phyloP scores from a whole-genome alignment of 1,284 basidiomycete genomes.

The Sphaerobolus stellatus region DNA sequence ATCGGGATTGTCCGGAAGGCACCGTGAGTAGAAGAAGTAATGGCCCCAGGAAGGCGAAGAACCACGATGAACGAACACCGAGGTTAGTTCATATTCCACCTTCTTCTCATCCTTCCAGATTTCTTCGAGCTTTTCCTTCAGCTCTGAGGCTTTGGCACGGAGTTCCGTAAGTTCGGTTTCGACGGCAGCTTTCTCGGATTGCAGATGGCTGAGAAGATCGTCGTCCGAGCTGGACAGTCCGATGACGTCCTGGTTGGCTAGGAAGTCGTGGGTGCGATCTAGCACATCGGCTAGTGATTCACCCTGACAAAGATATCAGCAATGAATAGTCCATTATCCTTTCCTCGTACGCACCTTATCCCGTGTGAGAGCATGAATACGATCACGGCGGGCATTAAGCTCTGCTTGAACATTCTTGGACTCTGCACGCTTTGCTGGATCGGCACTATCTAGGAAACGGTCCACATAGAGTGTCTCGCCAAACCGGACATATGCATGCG shows the following conservation, averaged over 20 bases:
- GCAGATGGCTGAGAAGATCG: constrained; percentile 50
- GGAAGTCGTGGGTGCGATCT: constrained; percentile 52
- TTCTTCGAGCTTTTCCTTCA: constrained; percentile 72
- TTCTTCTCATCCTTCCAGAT: constrained; percentile 73
- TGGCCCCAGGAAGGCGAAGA: constrained; percentile 81
- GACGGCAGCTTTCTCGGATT: constrained; percentile 52
- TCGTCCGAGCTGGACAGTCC: constrained; percentile 51
- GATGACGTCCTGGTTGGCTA: constrained; percentile 46
- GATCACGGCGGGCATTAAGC: constrained; percentile 61
- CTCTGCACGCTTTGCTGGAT: constrained; percentile 66
- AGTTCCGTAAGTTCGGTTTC: constrained; percentile 62
- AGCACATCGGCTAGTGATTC: constrained; percentile 57
- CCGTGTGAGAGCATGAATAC: constrained; percentile 65
- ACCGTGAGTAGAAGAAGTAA: constrained; percentile 86
- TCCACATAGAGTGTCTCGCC: constrained; percentile 87
- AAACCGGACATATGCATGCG: constrained; percentile 93
- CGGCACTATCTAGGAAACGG: constrained; percentile 81
- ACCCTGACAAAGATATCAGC: constrained; percentile 31
- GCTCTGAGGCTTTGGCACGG: constrained; percentile 49
- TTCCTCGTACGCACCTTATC: constrained; percentile 54
- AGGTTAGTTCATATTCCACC: constrained; percentile 87
- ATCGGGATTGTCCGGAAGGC: constrained; percentile 72
- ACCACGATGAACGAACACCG: constrained; percentile 95
- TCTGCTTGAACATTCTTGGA: constrained; percentile 70
- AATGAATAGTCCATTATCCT: neutral